phyloP scores from a whole-genome alignment of 2,329 filamentous ascomycete species.

The Cryphonectria carpinicola region DNA sequence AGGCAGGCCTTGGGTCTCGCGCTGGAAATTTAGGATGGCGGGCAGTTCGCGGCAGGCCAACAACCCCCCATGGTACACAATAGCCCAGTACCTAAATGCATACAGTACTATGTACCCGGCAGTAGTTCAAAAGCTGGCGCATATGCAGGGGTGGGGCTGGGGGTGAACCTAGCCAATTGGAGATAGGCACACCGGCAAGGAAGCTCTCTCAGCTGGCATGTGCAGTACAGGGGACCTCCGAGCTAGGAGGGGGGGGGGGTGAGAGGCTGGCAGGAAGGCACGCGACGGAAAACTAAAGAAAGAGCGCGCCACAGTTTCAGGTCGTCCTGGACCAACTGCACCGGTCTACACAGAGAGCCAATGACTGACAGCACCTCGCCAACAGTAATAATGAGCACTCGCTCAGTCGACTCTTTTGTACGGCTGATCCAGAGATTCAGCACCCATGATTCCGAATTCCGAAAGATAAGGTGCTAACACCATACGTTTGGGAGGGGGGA shows the following conservation, averaged over 20 bases:
- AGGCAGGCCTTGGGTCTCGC: background rate
- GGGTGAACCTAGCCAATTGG: background rate
- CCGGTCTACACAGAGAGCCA: background rate
- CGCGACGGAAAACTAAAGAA: background rate
- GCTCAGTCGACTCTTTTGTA: background rate
- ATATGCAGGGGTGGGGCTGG: background rate
- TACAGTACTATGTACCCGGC: background rate
- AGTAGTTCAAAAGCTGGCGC: background rate
- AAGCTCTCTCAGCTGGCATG: conserved; percentile 6
- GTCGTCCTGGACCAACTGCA: background rate
- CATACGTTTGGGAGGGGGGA: background rate
- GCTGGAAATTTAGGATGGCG: conserved; percentile 6
- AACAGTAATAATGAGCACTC: background rate
- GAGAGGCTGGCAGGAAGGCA: background rate
- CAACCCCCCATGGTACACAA: background rate
- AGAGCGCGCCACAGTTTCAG: background rate
- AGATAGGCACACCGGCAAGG: too few relatives aligned
- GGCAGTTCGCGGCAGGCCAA: conserved; percentile 5
- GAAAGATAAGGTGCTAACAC: background rate
- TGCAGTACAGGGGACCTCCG: conserved; percentile 6
- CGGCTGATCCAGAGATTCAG: background rate
- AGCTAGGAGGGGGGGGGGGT: background rate
- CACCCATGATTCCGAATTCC: background rate
- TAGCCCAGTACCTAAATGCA: background rate
- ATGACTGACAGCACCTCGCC: background rate